These are phyloP conservation scores for Aspergillus uvarum DNA, from an alignment of 2,329 filamentous ascomycete genomes.

Conservation along the genomic window DNA sequence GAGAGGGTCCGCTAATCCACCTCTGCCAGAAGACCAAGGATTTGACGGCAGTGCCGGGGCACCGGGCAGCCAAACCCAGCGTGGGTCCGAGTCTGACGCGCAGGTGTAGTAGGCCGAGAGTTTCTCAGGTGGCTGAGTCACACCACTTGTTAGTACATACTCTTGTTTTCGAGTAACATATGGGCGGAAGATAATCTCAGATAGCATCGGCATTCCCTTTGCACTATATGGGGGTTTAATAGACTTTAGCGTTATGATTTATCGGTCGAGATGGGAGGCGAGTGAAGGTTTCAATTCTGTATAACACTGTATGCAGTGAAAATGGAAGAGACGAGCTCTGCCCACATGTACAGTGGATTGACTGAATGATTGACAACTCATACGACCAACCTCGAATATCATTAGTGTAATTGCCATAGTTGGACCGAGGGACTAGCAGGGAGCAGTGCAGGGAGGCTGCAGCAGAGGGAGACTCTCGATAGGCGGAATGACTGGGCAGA, in stretches of 20 bases:
- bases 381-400: not conserved
- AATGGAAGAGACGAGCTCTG: not conserved
- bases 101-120: conserved; percentile 8
- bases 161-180: conserved; percentile 2
- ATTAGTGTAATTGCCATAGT: not conserved
- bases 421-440: not conserved
- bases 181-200: not conserved
- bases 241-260: not conserved
- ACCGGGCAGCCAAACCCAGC: not conserved
- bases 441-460: not conserved
- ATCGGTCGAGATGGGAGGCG: not conserved
- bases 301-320: not conserved
- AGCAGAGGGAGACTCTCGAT: conserved; percentile 8
- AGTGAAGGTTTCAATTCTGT: not conserved
- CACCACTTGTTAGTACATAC: conserved; percentile 11
- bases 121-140: conserved; percentile 9
- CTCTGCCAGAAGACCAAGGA: not conserved
- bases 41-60: conserved; percentile 5
- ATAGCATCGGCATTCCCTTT: conserved; percentile 3
- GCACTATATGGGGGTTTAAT: conserved; percentile 4
- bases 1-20: conserved; percentile 1
- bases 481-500: conserved; percentile 14
- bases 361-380: not conserved
- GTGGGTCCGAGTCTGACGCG: conserved; percentile 5
- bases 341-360: not conserved